Percentiles rank a stretch among this genome's conserved stretches.
Evolutionary conservation across 1,284 basidiomycete genomes (phyloP).

Genomic region (Coniophora puteana): DNA sequence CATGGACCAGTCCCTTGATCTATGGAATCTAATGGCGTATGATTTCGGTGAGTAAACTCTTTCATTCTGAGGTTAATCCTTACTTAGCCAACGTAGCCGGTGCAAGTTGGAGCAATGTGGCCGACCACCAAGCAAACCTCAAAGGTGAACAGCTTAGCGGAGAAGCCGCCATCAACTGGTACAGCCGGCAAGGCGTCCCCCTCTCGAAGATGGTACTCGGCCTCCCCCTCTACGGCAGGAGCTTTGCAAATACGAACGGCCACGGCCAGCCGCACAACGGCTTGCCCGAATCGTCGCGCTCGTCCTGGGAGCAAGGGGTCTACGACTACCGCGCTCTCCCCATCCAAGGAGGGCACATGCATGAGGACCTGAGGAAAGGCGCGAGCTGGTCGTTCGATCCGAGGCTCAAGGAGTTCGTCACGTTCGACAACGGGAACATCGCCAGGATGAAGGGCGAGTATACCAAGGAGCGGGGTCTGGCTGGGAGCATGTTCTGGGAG

Average conservation of each 20-base stretch:
- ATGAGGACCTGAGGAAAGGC: constrained; percentile 50
- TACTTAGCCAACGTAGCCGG: constrained; percentile 38
- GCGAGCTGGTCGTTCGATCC: constrained; percentile 79
- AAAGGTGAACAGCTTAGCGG: constrained; percentile 65
- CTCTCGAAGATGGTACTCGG: constrained; percentile 87
- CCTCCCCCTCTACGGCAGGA: constrained; percentile 88
- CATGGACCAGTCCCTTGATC: constrained; percentile 88
- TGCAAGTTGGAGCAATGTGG: constrained; percentile 75
- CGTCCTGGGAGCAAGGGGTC: constrained; percentile 76
- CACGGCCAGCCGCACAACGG: constrained; percentile 79
- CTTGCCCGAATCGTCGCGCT: constrained; percentile 44
- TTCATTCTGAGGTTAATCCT: constrained; percentile 2
- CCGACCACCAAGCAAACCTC: constrained; percentile 89
- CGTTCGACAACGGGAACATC: constrained; percentile 72
- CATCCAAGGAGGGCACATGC: constrained; percentile 58
- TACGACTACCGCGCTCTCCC: constrained; percentile 82
- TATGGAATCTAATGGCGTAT: constrained; percentile 98
- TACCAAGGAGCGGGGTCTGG: constrained; percentile 66
- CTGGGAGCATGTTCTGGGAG: constrained; percentile 88
- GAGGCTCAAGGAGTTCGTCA: constrained; percentile 69
- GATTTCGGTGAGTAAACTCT: constrained; percentile 59
- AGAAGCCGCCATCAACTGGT: constrained; percentile 73
- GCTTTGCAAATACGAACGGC: constrained; percentile 84
- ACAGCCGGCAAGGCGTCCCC: constrained; percentile 67
- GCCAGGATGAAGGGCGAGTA: constrained; percentile 71